phyloP scores from a whole-genome alignment of 495 filamentous ascomycete species.

The Trichoderma gamsii region DNA sequence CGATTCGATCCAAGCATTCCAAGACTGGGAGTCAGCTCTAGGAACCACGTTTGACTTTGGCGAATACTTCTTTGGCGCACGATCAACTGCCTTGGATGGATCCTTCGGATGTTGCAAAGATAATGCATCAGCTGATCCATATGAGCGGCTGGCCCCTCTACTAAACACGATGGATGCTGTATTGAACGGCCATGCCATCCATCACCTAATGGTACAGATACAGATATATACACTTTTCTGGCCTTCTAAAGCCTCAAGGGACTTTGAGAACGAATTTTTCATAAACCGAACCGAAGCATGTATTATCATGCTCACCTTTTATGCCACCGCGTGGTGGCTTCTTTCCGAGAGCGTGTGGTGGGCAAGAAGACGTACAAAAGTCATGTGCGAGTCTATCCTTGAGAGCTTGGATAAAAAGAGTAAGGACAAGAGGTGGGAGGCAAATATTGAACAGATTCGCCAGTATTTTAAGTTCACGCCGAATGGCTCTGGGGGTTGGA shows the following conservation, averaged over 20 bases:
- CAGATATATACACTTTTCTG: slow-evolving; percentile 15
- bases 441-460: neutral
- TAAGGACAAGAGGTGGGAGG: neutral
- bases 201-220: slow-evolving; percentile 6
- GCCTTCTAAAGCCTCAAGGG: slow-evolving; percentile 13
- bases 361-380: slow-evolving; percentile 4
- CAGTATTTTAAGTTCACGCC: neutral
- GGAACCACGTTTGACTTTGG: neutral
- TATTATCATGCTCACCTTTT: slow-evolving; percentile 15
- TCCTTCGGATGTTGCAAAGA: neutral
- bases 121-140: neutral
- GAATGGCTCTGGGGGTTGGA: neutral
- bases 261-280: slow-evolving; percentile 13
- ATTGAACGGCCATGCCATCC: neutral
- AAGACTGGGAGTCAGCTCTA: neutral
- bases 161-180: slow-evolving; percentile 14
- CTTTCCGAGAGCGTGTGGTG: slow-evolving; percentile 15
- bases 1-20: neutral
- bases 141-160: slow-evolving; percentile 14
- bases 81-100: neutral
- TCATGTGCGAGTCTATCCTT: slow-evolving; percentile 16
- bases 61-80: neutral
- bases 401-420: neutral
- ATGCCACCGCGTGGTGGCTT: slow-evolving; percentile 14
- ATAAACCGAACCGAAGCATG: neutral